A percentile compares a stretch with the other conserved stretches of the same genome.
phyloP scores from a whole-genome alignment of 805 yeast species.

The Jamesozyma gamospora region DNA sequence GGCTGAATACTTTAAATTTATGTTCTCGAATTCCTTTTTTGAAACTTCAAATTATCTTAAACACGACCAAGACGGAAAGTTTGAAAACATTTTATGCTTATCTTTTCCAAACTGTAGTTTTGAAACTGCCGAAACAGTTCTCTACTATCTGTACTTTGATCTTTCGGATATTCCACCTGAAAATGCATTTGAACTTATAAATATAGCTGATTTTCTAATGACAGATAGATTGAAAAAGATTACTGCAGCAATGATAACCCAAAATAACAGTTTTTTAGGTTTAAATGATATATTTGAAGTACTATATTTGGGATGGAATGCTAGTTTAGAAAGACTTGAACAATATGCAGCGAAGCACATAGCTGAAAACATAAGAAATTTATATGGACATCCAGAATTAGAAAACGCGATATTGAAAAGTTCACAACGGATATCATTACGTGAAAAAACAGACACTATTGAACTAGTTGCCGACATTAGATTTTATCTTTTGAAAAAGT shows the following conservation, averaged over 20 bases:
- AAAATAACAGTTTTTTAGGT: constrained; percentile 11
- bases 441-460: constrained; percentile 72
- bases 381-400: constrained; percentile 32
- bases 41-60: constrained; percentile 20
- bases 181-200: constrained; percentile 45
- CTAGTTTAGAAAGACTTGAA: constrained; percentile 55
- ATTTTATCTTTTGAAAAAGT: constrained; percentile 39
- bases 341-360: constrained; percentile 49
- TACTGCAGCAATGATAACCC: constrained; percentile 40
- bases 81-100: constrained; percentile 15
- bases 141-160: constrained; percentile 54
- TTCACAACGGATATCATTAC: constrained; percentile 44
- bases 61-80: not conserved
- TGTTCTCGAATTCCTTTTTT: constrained; percentile 46
- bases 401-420: constrained; percentile 34
- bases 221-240: constrained; percentile 56
- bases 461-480: constrained; percentile 72
- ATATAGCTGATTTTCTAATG: constrained; percentile 46
- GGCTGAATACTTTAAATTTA: constrained; percentile 52
- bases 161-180: constrained; percentile 41
- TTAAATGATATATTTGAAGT: constrained; percentile 42
- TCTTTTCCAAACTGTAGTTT: constrained; percentile 16
- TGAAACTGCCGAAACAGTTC: constrained; percentile 40
- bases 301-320: constrained; percentile 57
- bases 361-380: constrained; percentile 39